Evolutionary conservation across 2,329 filamentous ascomycete genomes (phyloP).

Genomic region (Alternaria gansuensis): DNA sequence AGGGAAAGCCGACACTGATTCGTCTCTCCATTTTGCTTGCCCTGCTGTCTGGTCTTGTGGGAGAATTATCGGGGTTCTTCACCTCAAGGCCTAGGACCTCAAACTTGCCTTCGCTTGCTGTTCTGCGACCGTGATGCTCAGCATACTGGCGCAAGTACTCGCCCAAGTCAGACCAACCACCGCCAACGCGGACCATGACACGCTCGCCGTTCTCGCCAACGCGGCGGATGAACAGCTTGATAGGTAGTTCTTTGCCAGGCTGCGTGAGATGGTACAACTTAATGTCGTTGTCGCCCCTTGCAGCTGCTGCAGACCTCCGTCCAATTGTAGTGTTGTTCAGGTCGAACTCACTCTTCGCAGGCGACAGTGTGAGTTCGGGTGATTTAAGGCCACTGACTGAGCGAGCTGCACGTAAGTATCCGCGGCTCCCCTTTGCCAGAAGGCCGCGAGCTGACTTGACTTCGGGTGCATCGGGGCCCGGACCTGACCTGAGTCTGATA

Average conservation of each 20-base stretch:
- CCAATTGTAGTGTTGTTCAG: constrained; percentile 36
- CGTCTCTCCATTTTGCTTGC: constrained; percentile 40
- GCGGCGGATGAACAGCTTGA: constrained; percentile 92
- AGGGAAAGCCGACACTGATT: constrained; percentile 34
- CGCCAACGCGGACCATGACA: constrained; percentile 97
- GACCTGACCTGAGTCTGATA: constrained; percentile 71
- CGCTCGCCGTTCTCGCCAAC: constrained; percentile 90
- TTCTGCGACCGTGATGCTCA: constrained; percentile 83
- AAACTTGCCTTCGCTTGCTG: constrained; percentile 64
- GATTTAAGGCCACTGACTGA: constrained; percentile 47
- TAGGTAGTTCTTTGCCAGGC: constrained; percentile 82
- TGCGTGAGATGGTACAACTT: constrained; percentile 92
- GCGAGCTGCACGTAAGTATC: constrained; percentile 45
- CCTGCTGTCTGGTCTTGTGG: constrained; percentile 41
- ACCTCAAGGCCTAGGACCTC: constrained; percentile 63
- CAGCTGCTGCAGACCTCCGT: constrained; percentile 40
- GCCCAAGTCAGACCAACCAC: constrained; percentile 96
- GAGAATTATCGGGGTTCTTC: constrained; percentile 37
- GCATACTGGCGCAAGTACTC: constrained; percentile 96
- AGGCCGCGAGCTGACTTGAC: constrained; percentile 42
- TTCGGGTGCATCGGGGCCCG: constrained; percentile 44
- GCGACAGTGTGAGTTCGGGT: constrained; percentile 51
- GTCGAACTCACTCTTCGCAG: constrained; percentile 48
- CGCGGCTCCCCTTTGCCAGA: constrained; percentile 41
- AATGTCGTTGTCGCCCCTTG: constrained; percentile 67